Evolutionary conservation across 306 rosid species (phyloP).

Genomic region (Geum urbanum): DNA sequence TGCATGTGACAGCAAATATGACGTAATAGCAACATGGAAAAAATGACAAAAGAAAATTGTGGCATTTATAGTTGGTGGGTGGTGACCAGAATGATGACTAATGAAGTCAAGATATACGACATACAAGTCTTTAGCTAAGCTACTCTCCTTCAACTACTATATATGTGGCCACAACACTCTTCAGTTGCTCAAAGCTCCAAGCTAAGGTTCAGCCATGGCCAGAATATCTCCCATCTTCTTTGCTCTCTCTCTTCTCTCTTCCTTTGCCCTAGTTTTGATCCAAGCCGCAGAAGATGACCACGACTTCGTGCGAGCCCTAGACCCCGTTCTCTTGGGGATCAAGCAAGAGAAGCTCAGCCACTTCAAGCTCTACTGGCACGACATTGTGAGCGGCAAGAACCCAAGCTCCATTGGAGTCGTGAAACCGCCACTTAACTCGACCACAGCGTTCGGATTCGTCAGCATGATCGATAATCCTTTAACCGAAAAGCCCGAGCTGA

Average conservation of each 20-base stretch:
- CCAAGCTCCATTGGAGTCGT: slow-evolving; percentile 27
- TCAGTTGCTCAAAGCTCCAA: background rate
- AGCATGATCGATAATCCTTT: slow-evolving; percentile 34
- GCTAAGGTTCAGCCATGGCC: slow-evolving; percentile 23
- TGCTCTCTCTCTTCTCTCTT: slow-evolving; percentile 20
- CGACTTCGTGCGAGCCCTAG: slow-evolving; percentile 19
- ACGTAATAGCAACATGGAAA: background rate
- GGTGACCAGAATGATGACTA: background rate
- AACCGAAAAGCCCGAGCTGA: slow-evolving; percentile 28
- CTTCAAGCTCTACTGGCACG: slow-evolving; percentile 49
- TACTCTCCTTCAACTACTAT: background rate
- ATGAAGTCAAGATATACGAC: background rate
- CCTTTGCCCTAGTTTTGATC: slow-evolving; percentile 1
- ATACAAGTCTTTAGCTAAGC: too few relatives aligned
- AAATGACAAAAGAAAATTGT: background rate
- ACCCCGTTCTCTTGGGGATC: slow-evolving; percentile 27
- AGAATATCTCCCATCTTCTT: slow-evolving; percentile 19
- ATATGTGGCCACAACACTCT: background rate
- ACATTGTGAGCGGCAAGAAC: slow-evolving; percentile 24
- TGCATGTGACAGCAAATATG: background rate
- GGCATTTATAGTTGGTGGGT: background rate
- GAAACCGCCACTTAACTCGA: slow-evolving; percentile 22
- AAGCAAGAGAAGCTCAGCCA: slow-evolving; percentile 48
- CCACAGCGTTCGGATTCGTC: slow-evolving; percentile 24
- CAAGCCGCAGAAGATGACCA: slow-evolving; percentile 11